A percentile compares a stretch with the other conserved stretches of the same genome.
Evolutionary conservation across 2,329 filamentous ascomycete genomes (phyloP).

Genomic region (Aaosphaeria pasadenensis): DNA sequence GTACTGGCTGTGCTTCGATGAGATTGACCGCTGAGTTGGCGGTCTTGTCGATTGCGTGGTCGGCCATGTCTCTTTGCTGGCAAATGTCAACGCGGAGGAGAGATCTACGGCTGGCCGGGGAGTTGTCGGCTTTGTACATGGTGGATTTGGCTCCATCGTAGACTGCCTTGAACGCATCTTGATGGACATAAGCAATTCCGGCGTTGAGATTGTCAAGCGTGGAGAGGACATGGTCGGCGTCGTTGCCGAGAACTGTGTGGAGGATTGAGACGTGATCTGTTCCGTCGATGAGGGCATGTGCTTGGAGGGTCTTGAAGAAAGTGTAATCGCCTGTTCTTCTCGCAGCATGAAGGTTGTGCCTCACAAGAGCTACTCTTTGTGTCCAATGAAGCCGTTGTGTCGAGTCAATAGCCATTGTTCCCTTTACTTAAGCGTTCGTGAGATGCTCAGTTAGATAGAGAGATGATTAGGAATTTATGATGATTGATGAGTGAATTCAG

Average conservation of each 20-base stretch:
- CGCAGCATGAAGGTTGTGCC: conserved; percentile 45
- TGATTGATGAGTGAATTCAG: too few species aligned
- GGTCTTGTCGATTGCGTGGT: conserved; percentile 47
- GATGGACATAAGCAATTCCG: conserved; percentile 44
- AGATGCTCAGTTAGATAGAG: conserved; percentile 1
- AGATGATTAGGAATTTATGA: too few species aligned
- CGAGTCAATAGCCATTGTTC: conserved; percentile 14
- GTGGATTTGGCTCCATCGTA: conserved; percentile 42
- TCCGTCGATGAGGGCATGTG: conserved; percentile 42
- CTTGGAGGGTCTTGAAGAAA: conserved; percentile 48
- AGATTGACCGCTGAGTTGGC: conserved; percentile 43
- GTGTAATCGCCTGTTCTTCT: conserved; percentile 44
- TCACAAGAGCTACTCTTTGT: conserved; percentile 44
- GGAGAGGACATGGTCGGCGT: conserved; percentile 42
- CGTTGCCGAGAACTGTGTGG: conserved; percentile 38
- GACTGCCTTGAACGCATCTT: conserved; percentile 47
- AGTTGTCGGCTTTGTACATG: conserved; percentile 30
- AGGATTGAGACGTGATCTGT: conserved; percentile 46
- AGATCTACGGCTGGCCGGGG: conserved; percentile 23
- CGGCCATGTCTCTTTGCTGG: conserved; percentile 45
- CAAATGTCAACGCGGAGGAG: conserved; percentile 43
- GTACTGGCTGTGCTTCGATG: conserved; percentile 40
- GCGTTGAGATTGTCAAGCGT: conserved; percentile 47
- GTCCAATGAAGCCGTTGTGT: conserved; percentile 44
- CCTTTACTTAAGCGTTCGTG: neutral